Percentiles rank a stretch among this genome's conserved stretches.
Evolutionary conservation across 73 alveolate species (phyloP).

Genomic region (Durusdinium trenchii): DNA sequence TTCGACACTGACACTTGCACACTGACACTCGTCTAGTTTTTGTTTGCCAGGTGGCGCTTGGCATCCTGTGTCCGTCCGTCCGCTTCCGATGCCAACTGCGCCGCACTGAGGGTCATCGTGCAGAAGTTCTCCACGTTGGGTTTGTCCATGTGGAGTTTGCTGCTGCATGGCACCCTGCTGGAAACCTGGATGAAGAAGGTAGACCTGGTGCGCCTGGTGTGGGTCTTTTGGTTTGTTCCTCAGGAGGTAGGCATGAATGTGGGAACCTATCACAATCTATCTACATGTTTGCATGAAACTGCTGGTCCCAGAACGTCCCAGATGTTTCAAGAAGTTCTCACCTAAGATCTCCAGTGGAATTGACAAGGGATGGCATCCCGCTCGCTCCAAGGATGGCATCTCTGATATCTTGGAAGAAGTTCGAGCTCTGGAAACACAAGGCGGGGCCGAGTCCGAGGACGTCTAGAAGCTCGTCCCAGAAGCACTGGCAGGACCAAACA

Average conservation of each 20-base stretch:
- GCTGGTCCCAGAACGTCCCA: no score
- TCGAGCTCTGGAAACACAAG: constrained; percentile 44
- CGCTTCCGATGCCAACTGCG: not conserved
- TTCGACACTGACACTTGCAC: no score
- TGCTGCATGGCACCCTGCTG: constrained; percentile 58
- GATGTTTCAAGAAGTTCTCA: no score
- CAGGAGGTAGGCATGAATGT: not conserved
- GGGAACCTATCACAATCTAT: not conserved
- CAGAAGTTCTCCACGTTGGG: constrained; percentile 60
- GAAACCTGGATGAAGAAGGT: no score
- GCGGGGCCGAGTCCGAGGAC: not conserved
- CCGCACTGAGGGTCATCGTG: not conserved
- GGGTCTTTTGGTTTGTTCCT: no score
- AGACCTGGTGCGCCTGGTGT: no score
- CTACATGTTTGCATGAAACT: no score
- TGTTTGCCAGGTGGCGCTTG: no score
- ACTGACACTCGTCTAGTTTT: no score
- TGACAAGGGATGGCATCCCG: no score
- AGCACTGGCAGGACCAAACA: no score
- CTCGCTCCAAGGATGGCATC: constrained; percentile 41
- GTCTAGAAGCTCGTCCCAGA: not conserved
- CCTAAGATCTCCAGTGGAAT: no score
- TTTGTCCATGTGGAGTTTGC: constrained; percentile 73
- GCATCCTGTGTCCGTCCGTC: not conserved
- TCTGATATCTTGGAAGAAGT: constrained; percentile 67